A percentile compares a stretch with the other conserved stretches of the same genome.
These are phyloP conservation scores for Candida ponderosae DNA, from an alignment of 805 yeast species.

Conservation along the genomic window DNA sequence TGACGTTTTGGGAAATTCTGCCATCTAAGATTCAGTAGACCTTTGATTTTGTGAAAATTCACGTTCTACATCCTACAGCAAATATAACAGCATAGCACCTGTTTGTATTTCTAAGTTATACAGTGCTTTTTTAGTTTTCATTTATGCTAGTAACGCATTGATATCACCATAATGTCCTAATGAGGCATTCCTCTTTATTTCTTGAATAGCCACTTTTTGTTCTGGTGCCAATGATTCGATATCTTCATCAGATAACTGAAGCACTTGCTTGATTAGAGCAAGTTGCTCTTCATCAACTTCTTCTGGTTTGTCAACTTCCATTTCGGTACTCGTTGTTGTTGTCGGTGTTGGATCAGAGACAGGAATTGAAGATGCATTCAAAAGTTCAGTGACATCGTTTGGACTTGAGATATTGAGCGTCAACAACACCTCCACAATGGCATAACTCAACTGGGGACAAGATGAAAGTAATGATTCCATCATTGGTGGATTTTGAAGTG, in stretches of 20 bases:
- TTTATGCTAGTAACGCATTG: not conserved
- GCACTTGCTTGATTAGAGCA: slow-evolving; percentile 41
- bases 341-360: slow-evolving; percentile 1
- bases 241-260: slow-evolving; percentile 45
- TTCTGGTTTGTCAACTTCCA: slow-evolving; percentile 1
- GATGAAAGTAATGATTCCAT: slow-evolving; percentile 53
- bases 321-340: not conserved
- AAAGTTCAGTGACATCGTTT: slow-evolving; percentile 1
- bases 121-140: too few relatives aligned
- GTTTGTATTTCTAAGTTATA: too few relatives aligned
- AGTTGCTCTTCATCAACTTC: slow-evolving; percentile 30
- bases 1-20: too few relatives aligned
- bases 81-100: too few relatives aligned
- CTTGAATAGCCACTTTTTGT: slow-evolving; percentile 27
- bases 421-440: slow-evolving; percentile 67
- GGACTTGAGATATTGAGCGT: slow-evolving; percentile 9
- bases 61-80: too few relatives aligned
- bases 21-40: too few relatives aligned
- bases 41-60: too few relatives aligned
- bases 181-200: slow-evolving; percentile 20
- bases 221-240: slow-evolving; percentile 40
- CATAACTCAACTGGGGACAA: slow-evolving; percentile 78
- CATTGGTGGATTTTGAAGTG: slow-evolving; percentile 45
- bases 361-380: not conserved
- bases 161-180: slow-evolving; percentile 19